These are phyloP conservation scores for Penicillium digitatum DNA, from an alignment of 2,329 filamentous ascomycete species.

Conservation along the genomic window DNA sequence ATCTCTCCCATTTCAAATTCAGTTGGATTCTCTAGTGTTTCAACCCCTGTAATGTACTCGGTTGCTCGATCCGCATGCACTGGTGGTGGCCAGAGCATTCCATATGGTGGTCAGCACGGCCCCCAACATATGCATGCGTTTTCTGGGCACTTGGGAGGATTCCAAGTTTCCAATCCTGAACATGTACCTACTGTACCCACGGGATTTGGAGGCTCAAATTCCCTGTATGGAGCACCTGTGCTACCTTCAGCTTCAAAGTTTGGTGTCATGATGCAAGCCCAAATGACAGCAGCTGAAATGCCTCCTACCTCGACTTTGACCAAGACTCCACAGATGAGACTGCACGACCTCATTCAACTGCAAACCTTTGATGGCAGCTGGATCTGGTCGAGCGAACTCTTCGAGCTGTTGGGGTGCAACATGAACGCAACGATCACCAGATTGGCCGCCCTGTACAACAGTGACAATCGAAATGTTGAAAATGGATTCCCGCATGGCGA, in stretches of 20 bases:
- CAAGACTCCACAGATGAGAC: neutral
- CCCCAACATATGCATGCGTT: neutral
- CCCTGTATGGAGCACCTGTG: too few species aligned
- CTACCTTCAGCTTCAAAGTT: neutral
- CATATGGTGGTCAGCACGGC: too few species aligned
- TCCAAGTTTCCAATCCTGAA: neutral
- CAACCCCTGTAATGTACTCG: neutral
- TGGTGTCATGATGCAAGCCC: neutral
- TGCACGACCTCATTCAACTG: conserved; percentile 47
- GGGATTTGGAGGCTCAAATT: neutral
- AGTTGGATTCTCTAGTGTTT: too few species aligned
- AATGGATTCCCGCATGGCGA: neutral
- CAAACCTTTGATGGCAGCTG: conserved; percentile 58
- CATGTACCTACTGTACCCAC: neutral
- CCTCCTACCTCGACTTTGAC: neutral
- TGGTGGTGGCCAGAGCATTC: neutral
- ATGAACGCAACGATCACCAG: neutral
- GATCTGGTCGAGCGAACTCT: conserved; percentile 34
- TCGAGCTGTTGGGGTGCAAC: conserved; percentile 17
- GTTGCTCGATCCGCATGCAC: fast-evolving
- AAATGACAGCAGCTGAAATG: neutral
- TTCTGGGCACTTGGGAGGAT: fast-evolving
- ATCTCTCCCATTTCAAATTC: neutral
- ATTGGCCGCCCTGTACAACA: neutral
- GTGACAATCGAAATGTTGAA: neutral